A percentile compares a stretch with the other conserved stretches of the same genome.
Evolutionary conservation across 495 filamentous ascomycete genomes (phyloP).

Genomic region (Articulospora tetracladia): DNA sequence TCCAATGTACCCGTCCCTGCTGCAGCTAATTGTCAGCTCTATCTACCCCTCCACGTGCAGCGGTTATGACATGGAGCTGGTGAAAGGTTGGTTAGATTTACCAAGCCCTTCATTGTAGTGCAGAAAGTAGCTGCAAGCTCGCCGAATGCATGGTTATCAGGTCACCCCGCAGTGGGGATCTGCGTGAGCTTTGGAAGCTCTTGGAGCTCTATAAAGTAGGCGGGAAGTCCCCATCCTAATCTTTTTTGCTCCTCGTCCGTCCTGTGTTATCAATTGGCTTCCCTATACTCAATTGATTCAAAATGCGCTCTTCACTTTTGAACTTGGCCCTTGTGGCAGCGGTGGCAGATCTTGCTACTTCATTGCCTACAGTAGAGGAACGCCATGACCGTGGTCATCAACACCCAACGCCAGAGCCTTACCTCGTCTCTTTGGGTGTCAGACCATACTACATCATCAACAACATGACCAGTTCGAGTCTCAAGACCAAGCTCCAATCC

Average conservation of each 20-base stretch:
- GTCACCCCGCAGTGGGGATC: background rate
- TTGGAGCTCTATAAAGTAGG: background rate
- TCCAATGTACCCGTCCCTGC: background rate
- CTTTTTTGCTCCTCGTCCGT: background rate
- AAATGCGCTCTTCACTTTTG: background rate
- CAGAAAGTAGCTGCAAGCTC: background rate
- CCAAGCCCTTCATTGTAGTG: background rate
- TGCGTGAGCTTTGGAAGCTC: background rate
- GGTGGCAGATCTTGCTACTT: background rate
- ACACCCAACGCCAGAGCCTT: background rate
- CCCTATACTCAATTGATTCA: background rate
- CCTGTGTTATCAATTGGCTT: background rate
- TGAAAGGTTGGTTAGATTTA: background rate
- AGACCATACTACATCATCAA: slow-evolving; percentile 56
- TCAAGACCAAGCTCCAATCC: slow-evolving; percentile 50
- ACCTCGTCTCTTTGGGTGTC: slow-evolving; percentile 33
- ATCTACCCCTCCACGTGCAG: background rate
- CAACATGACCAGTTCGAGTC: slow-evolving; percentile 51
- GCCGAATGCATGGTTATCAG: background rate
- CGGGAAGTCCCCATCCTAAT: background rate
- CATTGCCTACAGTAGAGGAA: background rate
- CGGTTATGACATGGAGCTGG: background rate
- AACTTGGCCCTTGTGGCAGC: background rate
- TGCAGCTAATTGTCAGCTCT: background rate
- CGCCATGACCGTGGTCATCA: background rate